Evolutionary conservation across 225 moss, liverwort and hornwort species (phyloP), one percentile per base, ranked within the genome.

Genomic region (Polytrichum formosum): DNA sequence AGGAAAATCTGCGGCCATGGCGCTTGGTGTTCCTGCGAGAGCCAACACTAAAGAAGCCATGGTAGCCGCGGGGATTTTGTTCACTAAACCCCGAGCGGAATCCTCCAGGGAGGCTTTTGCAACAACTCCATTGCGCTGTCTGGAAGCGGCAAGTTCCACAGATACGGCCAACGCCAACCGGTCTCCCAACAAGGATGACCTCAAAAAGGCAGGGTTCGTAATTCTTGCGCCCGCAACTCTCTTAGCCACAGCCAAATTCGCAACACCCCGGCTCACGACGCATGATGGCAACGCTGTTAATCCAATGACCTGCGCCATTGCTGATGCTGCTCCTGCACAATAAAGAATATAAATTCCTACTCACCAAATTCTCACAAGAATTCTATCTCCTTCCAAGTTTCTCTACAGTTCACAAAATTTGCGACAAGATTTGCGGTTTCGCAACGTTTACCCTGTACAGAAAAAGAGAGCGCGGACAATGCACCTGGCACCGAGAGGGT

Each of bases 21-120:
- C 61, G n/a, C 37, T 56, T 5, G 81, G 72, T 27, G 46, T 13
- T 5, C 67, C 74, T 6, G 68, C 22, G 4, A 82, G 81, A 4
- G 81, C 81, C 1, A 82, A 33, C 0, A 78, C 77, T 1, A 82
- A 71, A 1, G 81, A 77, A 22, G 81, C 81, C 77, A 82, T 77
- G 16, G 74, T 78, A 30, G 81, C 81, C 4, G 78, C 77, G 2
- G 81, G 77, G 26, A 82, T 78, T n/a, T 54, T 53, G 68, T 82
- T 82, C 33, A 78, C 68, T 5, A 63, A 4, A 18, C 53, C 63
- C 25, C 26, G 46, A 5, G 30, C 37, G 9, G 1, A 30, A 67
- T 74, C 63, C 18, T 74, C 74, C 0, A 74, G 18, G 1, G 74
- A 74, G 18, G 81, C 77, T 54, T 68, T 63, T 1, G 73, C 61